These are phyloP conservation scores for Polytolypa hystricis DNA, from an alignment of 2,329 filamentous ascomycete species.

Conservation along the genomic window DNA sequence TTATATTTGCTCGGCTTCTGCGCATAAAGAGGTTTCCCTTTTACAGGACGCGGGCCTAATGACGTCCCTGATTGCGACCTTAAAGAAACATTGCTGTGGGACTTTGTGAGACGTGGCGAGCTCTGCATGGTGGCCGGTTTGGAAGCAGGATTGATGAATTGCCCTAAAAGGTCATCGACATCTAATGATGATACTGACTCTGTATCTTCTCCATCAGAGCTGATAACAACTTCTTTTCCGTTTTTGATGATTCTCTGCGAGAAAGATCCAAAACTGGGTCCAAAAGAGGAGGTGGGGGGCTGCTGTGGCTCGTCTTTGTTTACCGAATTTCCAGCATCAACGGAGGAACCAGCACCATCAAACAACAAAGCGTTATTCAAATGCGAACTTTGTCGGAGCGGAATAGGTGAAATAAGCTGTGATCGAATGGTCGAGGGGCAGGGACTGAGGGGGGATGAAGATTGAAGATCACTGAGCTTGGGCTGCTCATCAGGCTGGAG, in stretches of 20 bases:
- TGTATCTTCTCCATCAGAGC: conserved; percentile 61
- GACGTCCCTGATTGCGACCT: too few relatives aligned
- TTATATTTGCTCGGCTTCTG: conserved; percentile 41
- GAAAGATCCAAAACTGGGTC: conserved; percentile 3
- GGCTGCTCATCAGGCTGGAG: neutral
- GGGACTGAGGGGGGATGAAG: conserved; percentile 3
- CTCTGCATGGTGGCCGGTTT: conserved; percentile 9
- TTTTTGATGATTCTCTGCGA: conserved; percentile 34
- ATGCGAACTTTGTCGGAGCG: neutral
- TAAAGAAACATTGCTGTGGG: too few relatives aligned
- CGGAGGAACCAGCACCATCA: neutral
- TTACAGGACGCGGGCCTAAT: conserved; percentile 2
- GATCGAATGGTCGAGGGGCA: neutral
- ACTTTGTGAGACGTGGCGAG: neutral
- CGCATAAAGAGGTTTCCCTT: conserved; percentile 10
- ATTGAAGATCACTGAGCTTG: neutral
- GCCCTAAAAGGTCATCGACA: conserved; percentile 41
- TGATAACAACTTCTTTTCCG: conserved; percentile 45
- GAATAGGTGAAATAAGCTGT: conserved; percentile 1
- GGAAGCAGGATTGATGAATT: conserved; percentile 13
- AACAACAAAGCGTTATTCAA: neutral
- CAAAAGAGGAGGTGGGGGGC: conserved; percentile 6
- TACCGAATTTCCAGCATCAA: neutral
- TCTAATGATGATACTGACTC: conserved; percentile 46
- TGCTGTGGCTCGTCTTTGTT: neutral